phyloP scores from a whole-genome alignment of 768 basidiomycete genomes.

The Kwoniella sp. region DNA sequence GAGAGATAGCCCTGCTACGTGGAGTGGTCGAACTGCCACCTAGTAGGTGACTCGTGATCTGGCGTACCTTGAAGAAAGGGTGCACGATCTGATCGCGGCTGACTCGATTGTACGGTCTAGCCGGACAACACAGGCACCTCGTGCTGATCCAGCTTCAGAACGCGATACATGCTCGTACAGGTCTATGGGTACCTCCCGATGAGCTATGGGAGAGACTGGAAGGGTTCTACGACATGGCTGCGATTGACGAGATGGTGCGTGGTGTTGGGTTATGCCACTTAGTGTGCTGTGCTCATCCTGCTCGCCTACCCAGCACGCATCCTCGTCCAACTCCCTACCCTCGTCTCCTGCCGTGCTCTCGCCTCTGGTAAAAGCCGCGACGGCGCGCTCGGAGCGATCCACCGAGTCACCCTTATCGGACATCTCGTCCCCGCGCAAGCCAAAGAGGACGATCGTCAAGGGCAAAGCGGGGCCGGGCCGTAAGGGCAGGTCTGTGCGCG shows the following conservation, averaged over 20 bases:
- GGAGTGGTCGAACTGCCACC: too few relatives aligned
- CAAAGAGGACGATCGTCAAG: too few relatives aligned
- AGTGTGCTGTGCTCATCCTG: neutral
- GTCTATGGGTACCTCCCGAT: slow-evolving; percentile 21
- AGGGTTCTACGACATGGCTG: slow-evolving; percentile 35
- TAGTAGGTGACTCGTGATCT: too few relatives aligned
- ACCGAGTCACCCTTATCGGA: slow-evolving; percentile 17
- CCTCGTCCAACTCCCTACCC: slow-evolving; percentile 21
- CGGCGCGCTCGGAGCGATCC: neutral
- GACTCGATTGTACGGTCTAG: too few relatives aligned
- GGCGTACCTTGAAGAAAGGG: too few relatives aligned
- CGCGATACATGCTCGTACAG: slow-evolving; percentile 29
- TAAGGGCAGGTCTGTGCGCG: too few relatives aligned
- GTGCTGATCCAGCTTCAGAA: slow-evolving; percentile 37
- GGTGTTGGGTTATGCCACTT: neutral
- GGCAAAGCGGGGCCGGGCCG: too few relatives aligned
- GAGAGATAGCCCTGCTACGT: too few relatives aligned
- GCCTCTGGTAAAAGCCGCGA: slow-evolving; percentile 4
- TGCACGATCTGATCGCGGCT: neutral
- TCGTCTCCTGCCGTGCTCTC: slow-evolving; percentile 20
- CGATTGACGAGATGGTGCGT: slow-evolving; percentile 40
- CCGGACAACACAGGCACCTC: slow-evolving; percentile 39
- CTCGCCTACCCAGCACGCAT: neutral
- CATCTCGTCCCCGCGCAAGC: slow-evolving; percentile 11
- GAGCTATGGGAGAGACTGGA: slow-evolving; percentile 37